These are phyloP conservation scores for Talaromyces trachyspermus DNA, from an alignment of 495 filamentous ascomycete genomes.

Conservation along the genomic window DNA sequence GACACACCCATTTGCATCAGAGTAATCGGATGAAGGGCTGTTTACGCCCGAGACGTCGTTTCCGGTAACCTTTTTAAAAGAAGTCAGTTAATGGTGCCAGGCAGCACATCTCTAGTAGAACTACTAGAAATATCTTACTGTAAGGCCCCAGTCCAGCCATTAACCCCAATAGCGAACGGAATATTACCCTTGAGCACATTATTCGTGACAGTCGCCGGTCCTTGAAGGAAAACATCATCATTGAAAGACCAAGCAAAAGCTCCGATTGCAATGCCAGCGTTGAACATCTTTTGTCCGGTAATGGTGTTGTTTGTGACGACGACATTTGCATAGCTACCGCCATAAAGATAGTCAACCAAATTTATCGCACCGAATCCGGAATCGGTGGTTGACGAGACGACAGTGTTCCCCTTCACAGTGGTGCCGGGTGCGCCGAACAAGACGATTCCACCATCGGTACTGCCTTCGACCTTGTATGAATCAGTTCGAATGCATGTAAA, in stretches of 20 bases:
- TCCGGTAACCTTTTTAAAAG: constrained; percentile 3
- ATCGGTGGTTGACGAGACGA: constrained; percentile 11
- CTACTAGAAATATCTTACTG: constrained; percentile 5
- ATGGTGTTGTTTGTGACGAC: constrained; percentile 13
- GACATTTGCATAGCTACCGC: constrained; percentile 12
- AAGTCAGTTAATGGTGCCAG: neutral
- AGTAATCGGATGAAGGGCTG: neutral
- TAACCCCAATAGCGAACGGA: constrained; percentile 14
- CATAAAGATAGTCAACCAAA: constrained; percentile 12
- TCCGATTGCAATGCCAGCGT: constrained; percentile 11
- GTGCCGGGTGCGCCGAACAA: constrained; percentile 14
- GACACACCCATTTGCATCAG: constrained; percentile 1
- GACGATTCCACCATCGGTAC: constrained; percentile 16
- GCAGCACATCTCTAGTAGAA: no score
- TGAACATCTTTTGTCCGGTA: constrained; percentile 9
- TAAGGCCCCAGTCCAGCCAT: constrained; percentile 13
- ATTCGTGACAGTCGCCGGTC: constrained; percentile 10
- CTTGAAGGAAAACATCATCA: neutral
- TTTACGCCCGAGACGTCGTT: constrained; percentile 5
- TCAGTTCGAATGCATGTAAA: neutral
- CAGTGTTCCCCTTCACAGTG: constrained; percentile 11
- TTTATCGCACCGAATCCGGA: constrained; percentile 14
- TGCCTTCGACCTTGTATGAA: constrained; percentile 8
- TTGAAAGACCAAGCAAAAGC: constrained; percentile 6
- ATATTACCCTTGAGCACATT: constrained; percentile 14